Base-by-base conservation (phyloP, 2,329 filamentous ascomycete species). In the Fusarium heterosporum region DNA sequence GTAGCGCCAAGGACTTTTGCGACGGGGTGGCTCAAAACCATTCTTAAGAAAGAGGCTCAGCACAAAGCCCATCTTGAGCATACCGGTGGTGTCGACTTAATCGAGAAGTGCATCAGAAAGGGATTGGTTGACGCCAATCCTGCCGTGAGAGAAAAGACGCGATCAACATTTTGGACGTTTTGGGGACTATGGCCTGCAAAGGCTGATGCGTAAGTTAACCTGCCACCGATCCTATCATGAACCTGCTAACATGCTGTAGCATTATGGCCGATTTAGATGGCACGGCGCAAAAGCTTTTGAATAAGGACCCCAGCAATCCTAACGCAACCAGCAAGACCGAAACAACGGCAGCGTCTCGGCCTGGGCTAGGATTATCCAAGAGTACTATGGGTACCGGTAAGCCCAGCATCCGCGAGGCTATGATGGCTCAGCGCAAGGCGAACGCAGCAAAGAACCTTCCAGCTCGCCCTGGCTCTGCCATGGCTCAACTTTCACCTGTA, bases 51-150 rank as follows among this genome's bases (percentile, higher is more conserved):
- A 72, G 92, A 96, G 75, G 81, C 87, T 1, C 84, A 87, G 65
- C 92, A 97, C 78, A 97, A 93, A 79, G 87, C 82, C 64, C 89
- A 93, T 39, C 84, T 98, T 61, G 95, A 98, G 76, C 93, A 96
- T 74, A 87, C 87, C 1, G 94, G 93, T 40, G 93, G 93, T 6
- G 79, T 97, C 19, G 93, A 97, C 13, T 74, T 93, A 28, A 86
- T 97, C 14, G 93, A 97, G 68, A 97, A 96, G 78, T 93, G 91
- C 69, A 87, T 99, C 74, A 93, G 91, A 77, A 96, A 93, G 76
- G 92, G 95, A 1, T 84, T 99, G n/a, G 84, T 84, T 22, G 96
- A 99, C 80, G 85, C 95, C 13, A 97, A 98, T 73, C 93, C 94
- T 9, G 91, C 90, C 29, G 95, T 98, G 43, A 88, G 96, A 72